Percentiles rank a stretch among this genome's conserved stretches.
These are phyloP conservation scores for Physcomitrellopsis africana DNA, from an alignment of 225 moss, liverwort and hornwort genomes.

Conservation along the genomic window DNA sequence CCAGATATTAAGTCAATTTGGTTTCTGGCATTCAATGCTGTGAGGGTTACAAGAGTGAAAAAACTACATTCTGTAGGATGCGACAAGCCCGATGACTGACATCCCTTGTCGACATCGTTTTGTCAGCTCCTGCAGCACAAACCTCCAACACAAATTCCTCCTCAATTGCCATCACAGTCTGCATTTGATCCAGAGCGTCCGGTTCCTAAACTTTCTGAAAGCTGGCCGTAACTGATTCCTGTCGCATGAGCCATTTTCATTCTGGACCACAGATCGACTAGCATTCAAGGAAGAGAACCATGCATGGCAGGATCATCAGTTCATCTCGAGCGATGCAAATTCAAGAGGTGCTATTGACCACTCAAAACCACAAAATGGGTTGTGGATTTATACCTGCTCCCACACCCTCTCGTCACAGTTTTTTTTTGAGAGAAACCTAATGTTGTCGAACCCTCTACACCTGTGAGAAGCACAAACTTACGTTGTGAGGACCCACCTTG, in stretches of 20 bases:
- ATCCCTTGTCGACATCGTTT: slow-evolving; percentile 59
- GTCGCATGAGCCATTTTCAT: slow-evolving; percentile 12
- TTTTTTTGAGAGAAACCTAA: background rate
- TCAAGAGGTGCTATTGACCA: too few species aligned
- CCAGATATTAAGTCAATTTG: too few species aligned
- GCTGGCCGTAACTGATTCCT: slow-evolving; percentile 63
- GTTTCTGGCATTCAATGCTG: too few species aligned
- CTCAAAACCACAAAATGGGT: too few species aligned
- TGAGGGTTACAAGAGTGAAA: too few species aligned
- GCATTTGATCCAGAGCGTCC: slow-evolving; percentile 78
- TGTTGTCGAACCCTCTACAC: slow-evolving; percentile 20
- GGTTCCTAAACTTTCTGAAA: slow-evolving; percentile 73
- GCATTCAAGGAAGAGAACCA: background rate
- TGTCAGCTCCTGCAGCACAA: slow-evolving; percentile 82
- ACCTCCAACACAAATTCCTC: slow-evolving; percentile 91
- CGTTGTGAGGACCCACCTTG: slow-evolving; percentile 88
- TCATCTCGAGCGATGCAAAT: too few species aligned
- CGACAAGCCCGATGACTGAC: slow-evolving; percentile 72
- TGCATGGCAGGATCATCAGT: too few species aligned
- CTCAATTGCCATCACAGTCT: slow-evolving; percentile 91
- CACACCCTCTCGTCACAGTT: background rate
- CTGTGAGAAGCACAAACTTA: slow-evolving; percentile 21
- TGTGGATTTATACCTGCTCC: background rate
- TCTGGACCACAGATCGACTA: background rate
- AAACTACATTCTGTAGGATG: slow-evolving; percentile 42